Base-by-base conservation (phyloP, 2,329 filamentous ascomycete species). In the Aspergillus piperis region DNA sequence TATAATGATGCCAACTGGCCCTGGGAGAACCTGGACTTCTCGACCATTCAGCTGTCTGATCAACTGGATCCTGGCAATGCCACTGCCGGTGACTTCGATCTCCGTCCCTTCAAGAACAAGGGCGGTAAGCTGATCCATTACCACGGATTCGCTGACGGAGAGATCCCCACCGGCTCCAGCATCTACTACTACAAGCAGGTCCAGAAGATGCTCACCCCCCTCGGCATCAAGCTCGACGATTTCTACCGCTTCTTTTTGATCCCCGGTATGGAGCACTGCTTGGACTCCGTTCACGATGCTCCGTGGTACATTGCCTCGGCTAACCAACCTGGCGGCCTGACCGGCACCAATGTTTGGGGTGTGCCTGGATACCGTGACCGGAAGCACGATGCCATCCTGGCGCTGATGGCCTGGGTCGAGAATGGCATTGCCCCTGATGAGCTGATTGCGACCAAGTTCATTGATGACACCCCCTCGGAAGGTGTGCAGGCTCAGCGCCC, bases 1-100 rank as follows among this genome's bases (percentile, higher is more conserved):
- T 80, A 80, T 65, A 75, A 65, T 58, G 74, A 78, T 30, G 65
- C 75, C 3, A 61, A 68, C 47, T 82, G 78, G 76, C 62, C 70
- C 36, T 77, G 71, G 59, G 66, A 72, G 36, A 61, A 74, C 48
- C 78, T 77, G 65, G 75, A 75, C 57, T 76, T 77, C 63, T 65
- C 66, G 3, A 77, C 77, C 36, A 69, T 79, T 39, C 64, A 73
- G 21, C 68, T 79, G 21, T 60, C 15, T 7, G 52, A 54, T 25
- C 52, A 32, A 6, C 19, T 61, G 3, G 48, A 62, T 23, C 59
- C 59, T 1, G 62, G 59, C 36, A 64, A 62, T 19, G 59, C 60
- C 4, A 58, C 57, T 4, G 62, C 60, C 8, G 49, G 49, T 21
- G 58, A 61, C 2, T 62, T 54, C 17, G 64, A 66, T 25, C 30